Evolutionary conservation across 2,329 filamentous ascomycete genomes (phyloP).

Genomic region (Falciphora oryzae): DNA sequence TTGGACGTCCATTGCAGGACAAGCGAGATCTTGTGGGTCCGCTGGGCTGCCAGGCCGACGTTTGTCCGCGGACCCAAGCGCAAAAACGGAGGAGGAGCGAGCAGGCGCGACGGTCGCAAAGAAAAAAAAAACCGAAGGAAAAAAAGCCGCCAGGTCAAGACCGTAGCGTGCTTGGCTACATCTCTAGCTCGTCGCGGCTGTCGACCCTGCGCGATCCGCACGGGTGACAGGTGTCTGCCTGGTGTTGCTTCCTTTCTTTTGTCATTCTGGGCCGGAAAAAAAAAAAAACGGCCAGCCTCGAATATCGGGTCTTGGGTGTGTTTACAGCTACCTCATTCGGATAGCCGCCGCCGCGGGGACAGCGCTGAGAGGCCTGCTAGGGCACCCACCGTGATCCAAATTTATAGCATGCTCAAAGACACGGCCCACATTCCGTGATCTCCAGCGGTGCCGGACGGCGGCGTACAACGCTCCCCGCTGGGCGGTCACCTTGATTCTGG

Average conservation of each 20-base stretch:
- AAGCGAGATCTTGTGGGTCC: not conserved
- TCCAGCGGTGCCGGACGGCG: too few species aligned
- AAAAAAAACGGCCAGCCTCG: not conserved
- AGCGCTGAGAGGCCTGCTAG: not conserved
- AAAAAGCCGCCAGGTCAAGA: not conserved
- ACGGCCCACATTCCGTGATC: not conserved
- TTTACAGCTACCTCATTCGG: not conserved
- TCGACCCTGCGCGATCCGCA: too few species aligned
- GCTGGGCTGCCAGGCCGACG: not conserved
- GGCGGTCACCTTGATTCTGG: too few species aligned
- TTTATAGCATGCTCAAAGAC: not conserved
- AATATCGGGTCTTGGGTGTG: too few species aligned
- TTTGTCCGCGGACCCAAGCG: not conserved
- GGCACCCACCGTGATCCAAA: not conserved
- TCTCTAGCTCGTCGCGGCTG: not conserved
- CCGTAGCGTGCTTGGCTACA: not conserved
- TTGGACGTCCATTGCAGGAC: not conserved
- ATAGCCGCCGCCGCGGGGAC: not conserved
- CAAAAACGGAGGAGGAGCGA: not conserved
- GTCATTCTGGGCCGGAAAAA: too few species aligned
- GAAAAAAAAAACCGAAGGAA: not conserved
- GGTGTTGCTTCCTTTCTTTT: not conserved
- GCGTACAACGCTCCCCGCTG: too few species aligned
- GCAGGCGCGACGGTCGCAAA: not conserved
- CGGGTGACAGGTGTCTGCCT: too few species aligned